Percentiles rank a stretch among this genome's conserved stretches.
These are phyloP conservation scores for Moesziomyces globuligerus DNA, from an alignment of 1,284 basidiomycete genomes.

Conservation along the genomic window DNA sequence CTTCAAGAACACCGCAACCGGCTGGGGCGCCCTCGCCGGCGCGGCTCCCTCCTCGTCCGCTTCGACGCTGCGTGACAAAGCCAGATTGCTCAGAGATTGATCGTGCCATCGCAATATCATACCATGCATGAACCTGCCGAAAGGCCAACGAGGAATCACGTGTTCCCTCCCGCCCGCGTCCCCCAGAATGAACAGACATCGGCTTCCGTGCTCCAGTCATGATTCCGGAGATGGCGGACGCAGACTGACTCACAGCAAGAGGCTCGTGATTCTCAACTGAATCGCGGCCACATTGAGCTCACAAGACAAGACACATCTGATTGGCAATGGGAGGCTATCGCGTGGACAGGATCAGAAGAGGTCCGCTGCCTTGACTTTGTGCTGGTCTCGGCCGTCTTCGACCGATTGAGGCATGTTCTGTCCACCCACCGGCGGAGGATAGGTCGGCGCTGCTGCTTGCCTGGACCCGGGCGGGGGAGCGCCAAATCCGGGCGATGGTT, in stretches of 20 bases:
- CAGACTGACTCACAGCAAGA: no score
- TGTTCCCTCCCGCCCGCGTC: no score
- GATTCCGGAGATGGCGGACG: no score
- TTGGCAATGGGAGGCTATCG: not conserved
- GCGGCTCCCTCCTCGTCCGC: conserved; percentile 17
- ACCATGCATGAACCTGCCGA: not conserved
- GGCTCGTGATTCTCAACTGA: no score
- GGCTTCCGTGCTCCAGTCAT: no score
- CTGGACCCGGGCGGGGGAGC: conserved; percentile 9
- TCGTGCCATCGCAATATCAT: not conserved
- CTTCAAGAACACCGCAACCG: conserved; percentile 4
- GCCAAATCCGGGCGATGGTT: conserved; percentile 30
- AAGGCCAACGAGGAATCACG: no score
- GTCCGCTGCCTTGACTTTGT: conserved; percentile 42
- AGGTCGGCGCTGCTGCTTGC: conserved; percentile 3
- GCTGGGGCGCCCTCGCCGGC: conserved; percentile 24
- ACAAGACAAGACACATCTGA: no score
- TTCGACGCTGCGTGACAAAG: conserved; percentile 30
- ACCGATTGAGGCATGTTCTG: conserved; percentile 11
- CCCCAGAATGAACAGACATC: no score
- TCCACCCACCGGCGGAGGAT: conserved; percentile 5
- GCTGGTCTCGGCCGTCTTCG: conserved; percentile 14
- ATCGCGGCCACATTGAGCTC: no score
- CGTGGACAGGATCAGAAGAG: conserved; percentile 23
- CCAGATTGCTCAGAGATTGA: conserved; percentile 30